A percentile compares a stretch with the other conserved stretches of the same genome.
phyloP scores from a whole-genome alignment of 139 green algal species.

The Pleodorina starrii region DNA sequence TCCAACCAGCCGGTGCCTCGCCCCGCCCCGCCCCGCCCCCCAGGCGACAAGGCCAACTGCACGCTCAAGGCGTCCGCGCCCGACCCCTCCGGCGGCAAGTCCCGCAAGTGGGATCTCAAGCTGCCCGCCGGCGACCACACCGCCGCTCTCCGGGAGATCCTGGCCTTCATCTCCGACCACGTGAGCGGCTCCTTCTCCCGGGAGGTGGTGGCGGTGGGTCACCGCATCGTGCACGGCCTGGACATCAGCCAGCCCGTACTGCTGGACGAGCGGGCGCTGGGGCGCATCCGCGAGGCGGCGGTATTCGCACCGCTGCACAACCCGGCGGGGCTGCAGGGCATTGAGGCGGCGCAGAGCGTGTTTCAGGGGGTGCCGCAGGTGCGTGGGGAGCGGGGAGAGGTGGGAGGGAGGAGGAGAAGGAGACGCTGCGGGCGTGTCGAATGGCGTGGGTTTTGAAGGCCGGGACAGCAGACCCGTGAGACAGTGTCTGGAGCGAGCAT shows the following conservation, averaged over 20 bases:
- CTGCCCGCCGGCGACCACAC: conserved; percentile 65
- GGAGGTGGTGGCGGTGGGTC: conserved; percentile 66
- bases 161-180: conserved; percentile 65
- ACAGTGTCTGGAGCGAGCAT: no score
- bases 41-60: conserved; percentile 45
- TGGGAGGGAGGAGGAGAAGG: neutral
- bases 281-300: conserved; percentile 70
- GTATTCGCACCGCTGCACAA: conserved; percentile 93
- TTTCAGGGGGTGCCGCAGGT: conserved; percentile 80
- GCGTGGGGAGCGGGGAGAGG: no score
- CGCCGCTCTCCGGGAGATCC: conserved; percentile 66
- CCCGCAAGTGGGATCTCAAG: conserved; percentile 46
- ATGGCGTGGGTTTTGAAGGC: no score
- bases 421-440: no score
- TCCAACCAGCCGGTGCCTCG: no score
- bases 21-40: no score
- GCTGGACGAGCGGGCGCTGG: conserved; percentile 67
- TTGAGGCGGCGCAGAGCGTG: conserved; percentile 71
- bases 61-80: conserved; percentile 11
- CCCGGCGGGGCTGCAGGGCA: conserved; percentile 82
- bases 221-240: conserved; percentile 89
- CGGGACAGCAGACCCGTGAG: no score
- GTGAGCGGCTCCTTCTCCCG: conserved; percentile 59
- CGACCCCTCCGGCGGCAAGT: neutral
- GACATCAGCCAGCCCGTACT: conserved; percentile 73